A percentile compares a stretch with the other conserved stretches of the same genome.
These are phyloP conservation scores for Lentinula raphanica DNA, from an alignment of 768 basidiomycete genomes.

Conservation along the genomic window DNA sequence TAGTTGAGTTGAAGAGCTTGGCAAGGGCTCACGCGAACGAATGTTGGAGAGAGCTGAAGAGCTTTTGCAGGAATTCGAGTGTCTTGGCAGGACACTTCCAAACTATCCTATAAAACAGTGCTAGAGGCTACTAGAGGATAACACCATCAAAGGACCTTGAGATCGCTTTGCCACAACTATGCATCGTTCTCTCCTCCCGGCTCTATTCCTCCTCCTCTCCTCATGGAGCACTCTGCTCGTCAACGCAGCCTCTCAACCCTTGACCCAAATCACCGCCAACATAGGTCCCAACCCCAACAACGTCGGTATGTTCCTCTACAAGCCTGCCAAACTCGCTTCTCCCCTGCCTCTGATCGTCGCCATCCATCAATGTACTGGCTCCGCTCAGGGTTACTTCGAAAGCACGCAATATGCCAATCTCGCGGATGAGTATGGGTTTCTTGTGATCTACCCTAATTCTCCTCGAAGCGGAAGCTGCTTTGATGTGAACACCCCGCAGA, in stretches of 20 bases:
- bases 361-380: constrained; percentile 48
- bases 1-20: background rate
- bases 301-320: constrained; percentile 44
- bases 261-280: constrained; percentile 26
- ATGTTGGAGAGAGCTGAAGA: too few species aligned
- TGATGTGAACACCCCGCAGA: constrained; percentile 46
- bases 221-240: background rate
- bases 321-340: constrained; percentile 29
- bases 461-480: constrained; percentile 43
- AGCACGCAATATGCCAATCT: constrained; percentile 45
- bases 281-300: constrained; percentile 51
- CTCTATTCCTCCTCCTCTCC: background rate
- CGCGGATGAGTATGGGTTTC: constrained; percentile 43
- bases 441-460: constrained; percentile 46
- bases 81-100: background rate
- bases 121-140: too few species aligned
- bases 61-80: background rate
- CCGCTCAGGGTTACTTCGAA: constrained; percentile 45
- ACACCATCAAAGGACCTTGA: background rate
- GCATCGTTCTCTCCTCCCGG: background rate
- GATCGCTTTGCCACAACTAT: background rate
- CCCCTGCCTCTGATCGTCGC: constrained; percentile 46
- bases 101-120: too few species aligned
- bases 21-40: too few species aligned
- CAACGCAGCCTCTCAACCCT: background rate